phyloP scores from a whole-genome alignment of 805 yeast species.

The Yamadazyma olivae region DNA sequence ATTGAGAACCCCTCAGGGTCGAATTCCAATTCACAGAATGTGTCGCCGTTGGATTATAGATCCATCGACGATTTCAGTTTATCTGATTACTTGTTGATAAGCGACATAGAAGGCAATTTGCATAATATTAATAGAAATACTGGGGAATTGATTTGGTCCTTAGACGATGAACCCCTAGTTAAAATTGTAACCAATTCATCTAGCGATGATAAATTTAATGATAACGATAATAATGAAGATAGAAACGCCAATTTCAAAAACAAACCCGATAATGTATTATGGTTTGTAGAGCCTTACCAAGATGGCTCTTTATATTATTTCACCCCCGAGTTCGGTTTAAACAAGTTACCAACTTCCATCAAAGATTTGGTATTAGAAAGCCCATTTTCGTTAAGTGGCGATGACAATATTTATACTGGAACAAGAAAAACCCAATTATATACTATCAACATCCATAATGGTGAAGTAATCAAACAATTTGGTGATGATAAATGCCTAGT shows the following conservation, averaged over 20 bases:
- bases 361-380: slow-evolving; percentile 74
- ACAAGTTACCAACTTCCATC: slow-evolving; percentile 77
- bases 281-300: slow-evolving; percentile 89
- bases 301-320: slow-evolving; percentile 85
- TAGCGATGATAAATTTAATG: slow-evolving; percentile 2
- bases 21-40: too few relatives aligned
- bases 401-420: slow-evolving; percentile 88
- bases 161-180: slow-evolving; percentile 63
- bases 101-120: slow-evolving; percentile 84
- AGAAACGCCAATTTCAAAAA: too few relatives aligned
- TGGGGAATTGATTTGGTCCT: slow-evolving; percentile 76
- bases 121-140: slow-evolving; percentile 76
- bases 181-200: slow-evolving; percentile 24
- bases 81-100: slow-evolving; percentile 60
- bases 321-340: slow-evolving; percentile 69
- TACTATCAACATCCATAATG: slow-evolving; percentile 69
- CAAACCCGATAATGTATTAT: slow-evolving; percentile 47
- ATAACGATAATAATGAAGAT: neutral
- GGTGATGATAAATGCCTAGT: slow-evolving; percentile 43
- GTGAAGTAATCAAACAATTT: slow-evolving; percentile 66
- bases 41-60: slow-evolving; percentile 35
- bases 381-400: slow-evolving; percentile 75
- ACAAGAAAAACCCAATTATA: slow-evolving; percentile 71
- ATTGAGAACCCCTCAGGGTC: too few relatives aligned
- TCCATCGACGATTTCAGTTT: slow-evolving; percentile 47